phyloP scores from a whole-genome alignment of 768 basidiomycete genomes.

The Rhodosporidiobolus odoratus region DNA sequence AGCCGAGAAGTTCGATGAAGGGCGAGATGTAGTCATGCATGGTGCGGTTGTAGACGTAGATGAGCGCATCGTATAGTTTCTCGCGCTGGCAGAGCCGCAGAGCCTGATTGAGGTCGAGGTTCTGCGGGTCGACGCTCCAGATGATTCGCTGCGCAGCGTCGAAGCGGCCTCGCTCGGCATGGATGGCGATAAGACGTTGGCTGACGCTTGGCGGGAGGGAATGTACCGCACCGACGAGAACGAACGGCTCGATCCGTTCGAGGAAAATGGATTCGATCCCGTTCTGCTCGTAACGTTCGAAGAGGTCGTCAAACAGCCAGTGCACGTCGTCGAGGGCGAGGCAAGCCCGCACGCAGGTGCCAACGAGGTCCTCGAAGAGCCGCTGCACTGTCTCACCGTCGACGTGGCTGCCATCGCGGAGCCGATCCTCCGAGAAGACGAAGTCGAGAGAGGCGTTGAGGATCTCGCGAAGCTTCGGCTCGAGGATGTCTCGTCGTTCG shows the following conservation, averaged over 20 bases:
- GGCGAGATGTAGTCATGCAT: constrained; percentile 84
- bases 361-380: constrained; percentile 81
- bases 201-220: constrained; percentile 80
- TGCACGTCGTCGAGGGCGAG: constrained; percentile 73
- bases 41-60: constrained; percentile 87
- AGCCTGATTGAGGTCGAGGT: constrained; percentile 88
- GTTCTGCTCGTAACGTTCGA: constrained; percentile 75
- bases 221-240: constrained; percentile 67
- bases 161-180: constrained; percentile 64
- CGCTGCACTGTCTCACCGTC: constrained; percentile 63
- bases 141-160: constrained; percentile 81
- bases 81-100: constrained; percentile 76
- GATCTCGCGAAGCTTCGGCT: constrained; percentile 68
- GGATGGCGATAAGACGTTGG: constrained; percentile 71
- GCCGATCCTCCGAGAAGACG: constrained; percentile 89
- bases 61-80: constrained; percentile 83
- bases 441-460: constrained; percentile 83
- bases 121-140: constrained; percentile 89
- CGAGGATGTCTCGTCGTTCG: constrained; percentile 62
- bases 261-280: constrained; percentile 84
- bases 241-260: constrained; percentile 69
- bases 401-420: constrained; percentile 79
- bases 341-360: constrained; percentile 69
- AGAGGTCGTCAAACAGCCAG: constrained; percentile 88
- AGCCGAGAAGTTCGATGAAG: constrained; percentile 70